These are phyloP conservation scores for Xylaria flabelliformis DNA, from an alignment of 495 filamentous ascomycete species.

Conservation along the genomic window DNA sequence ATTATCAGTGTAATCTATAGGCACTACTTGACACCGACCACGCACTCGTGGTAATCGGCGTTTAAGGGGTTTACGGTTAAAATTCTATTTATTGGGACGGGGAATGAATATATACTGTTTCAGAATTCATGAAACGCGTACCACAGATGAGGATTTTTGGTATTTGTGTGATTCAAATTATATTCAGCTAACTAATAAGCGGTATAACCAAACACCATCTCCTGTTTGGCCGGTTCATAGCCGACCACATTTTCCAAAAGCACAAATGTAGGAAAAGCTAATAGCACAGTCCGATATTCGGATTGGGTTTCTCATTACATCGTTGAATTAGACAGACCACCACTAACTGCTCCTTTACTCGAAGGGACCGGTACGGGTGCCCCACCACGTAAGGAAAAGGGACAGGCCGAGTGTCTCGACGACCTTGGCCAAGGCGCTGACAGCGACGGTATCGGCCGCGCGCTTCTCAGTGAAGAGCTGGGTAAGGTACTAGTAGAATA, in stretches of 20 bases:
- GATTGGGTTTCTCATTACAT: slow-evolving; percentile 13
- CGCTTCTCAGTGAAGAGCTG: slow-evolving; percentile 91
- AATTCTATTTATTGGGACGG: background rate
- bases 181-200: slow-evolving; percentile 19
- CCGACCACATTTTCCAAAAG: slow-evolving; percentile 4
- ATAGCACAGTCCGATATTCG: slow-evolving; percentile 28
- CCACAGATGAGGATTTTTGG: background rate
- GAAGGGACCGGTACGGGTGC: slow-evolving; percentile 87
- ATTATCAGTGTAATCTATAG: slow-evolving; percentile 25
- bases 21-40: slow-evolving; percentile 11
- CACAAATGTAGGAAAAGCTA: slow-evolving; percentile 27
- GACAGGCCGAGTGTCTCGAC: slow-evolving; percentile 93
- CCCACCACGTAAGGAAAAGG: slow-evolving; percentile 96
- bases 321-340: slow-evolving; percentile 28
- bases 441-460: slow-evolving; percentile 84
- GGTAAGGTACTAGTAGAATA: slow-evolving; percentile 69
- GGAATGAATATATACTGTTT: slow-evolving; percentile 23
- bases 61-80: slow-evolving; percentile 19
- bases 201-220: slow-evolving; percentile 14
- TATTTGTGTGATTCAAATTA: slow-evolving; percentile 13
- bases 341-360: slow-evolving; percentile 49
- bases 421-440: slow-evolving; percentile 79
- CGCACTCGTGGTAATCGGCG: slow-evolving; percentile 17
- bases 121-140: background rate
- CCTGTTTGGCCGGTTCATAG: background rate